Evolutionary conservation across 2,329 filamentous ascomycete species (phyloP).

Genomic region (Raffaelea albimanens): DNA sequence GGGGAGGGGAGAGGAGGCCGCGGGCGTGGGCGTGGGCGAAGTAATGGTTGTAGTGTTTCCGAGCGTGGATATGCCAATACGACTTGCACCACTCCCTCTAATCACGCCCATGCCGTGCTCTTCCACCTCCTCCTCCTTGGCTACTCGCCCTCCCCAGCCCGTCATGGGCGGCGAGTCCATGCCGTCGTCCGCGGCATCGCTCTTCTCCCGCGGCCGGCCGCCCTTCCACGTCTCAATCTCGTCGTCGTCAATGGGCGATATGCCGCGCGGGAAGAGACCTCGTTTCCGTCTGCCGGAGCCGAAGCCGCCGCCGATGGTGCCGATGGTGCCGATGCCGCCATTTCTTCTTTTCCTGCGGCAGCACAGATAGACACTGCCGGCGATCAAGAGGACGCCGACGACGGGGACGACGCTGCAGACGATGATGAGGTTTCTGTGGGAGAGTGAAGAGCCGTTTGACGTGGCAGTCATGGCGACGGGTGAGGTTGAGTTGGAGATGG

Average conservation of each 20-base stretch:
- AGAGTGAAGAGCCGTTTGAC: not conserved
- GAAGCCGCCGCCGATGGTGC: no score
- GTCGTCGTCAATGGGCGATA: conserved; percentile 54
- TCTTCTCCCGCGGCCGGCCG: conserved; percentile 13
- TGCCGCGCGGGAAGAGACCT: conserved; percentile 42
- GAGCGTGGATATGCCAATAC: no score
- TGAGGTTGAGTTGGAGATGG: not conserved
- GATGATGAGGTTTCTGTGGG: conserved; percentile 33
- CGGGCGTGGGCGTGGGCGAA: not conserved
- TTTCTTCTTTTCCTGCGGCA: no score
- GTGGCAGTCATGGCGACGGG: not conserved
- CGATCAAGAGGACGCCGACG: conserved; percentile 30
- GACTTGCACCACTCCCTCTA: no score
- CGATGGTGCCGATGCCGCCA: no score
- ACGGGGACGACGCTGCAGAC: conserved; percentile 41
- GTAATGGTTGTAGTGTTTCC: no score
- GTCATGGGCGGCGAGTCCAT: conserved; percentile 2
- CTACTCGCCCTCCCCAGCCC: no score
- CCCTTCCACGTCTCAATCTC: conserved; percentile 57
- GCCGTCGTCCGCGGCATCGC: not conserved
- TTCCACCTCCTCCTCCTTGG: no score
- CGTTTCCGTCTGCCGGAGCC: conserved; percentile 25
- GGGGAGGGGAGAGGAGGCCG: not conserved
- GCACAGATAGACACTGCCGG: conserved; percentile 26
- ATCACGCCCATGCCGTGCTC: no score